Percentiles rank a stretch among this genome's conserved stretches.
Evolutionary conservation across 768 basidiomycete species (phyloP).

Genomic region (Boletus edulis): DNA sequence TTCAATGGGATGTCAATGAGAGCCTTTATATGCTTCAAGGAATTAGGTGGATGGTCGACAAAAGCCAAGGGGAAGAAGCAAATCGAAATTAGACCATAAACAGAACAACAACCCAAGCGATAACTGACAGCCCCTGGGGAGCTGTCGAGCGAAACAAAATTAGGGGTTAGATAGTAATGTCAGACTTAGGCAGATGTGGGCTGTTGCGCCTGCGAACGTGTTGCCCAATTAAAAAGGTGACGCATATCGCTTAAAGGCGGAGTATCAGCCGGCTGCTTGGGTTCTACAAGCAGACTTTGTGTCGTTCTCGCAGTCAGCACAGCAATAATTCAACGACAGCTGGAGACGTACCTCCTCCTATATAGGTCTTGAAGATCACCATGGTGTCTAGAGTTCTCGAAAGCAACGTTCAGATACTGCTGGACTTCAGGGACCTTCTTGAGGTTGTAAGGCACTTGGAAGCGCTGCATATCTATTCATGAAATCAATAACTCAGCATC

Average conservation of each 20-base stretch:
- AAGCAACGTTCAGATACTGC: slow-evolving; percentile 67
- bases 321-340: neutral
- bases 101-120: slow-evolving; percentile 21
- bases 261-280: slow-evolving; percentile 73
- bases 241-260: slow-evolving; percentile 67
- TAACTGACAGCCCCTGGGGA: slow-evolving; percentile 9
- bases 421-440: slow-evolving; percentile 91
- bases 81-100: slow-evolving; percentile 30
- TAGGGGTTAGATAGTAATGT: slow-evolving; percentile 18
- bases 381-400: slow-evolving; percentile 71
- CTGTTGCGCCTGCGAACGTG: slow-evolving; percentile 48
- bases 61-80: slow-evolving; percentile 14
- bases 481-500: slow-evolving; percentile 2
- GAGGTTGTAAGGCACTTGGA: slow-evolving; percentile 83
- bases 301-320: neutral
- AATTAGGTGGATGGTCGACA: slow-evolving; percentile 28
- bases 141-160: slow-evolving; percentile 1
- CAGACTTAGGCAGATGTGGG: slow-evolving; percentile 34
- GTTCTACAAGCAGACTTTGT: slow-evolving; percentile 75
- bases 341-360: slow-evolving; percentile 64
- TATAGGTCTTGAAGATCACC: slow-evolving; percentile 87
- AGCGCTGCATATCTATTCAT: slow-evolving; percentile 80
- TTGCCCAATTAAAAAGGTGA: slow-evolving; percentile 78
- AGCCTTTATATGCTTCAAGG: slow-evolving; percentile 15
- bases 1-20: slow-evolving; percentile 25